Conservation (phyloP, 768 basidiomycete genomes). For the Trametes maxima region DNA sequence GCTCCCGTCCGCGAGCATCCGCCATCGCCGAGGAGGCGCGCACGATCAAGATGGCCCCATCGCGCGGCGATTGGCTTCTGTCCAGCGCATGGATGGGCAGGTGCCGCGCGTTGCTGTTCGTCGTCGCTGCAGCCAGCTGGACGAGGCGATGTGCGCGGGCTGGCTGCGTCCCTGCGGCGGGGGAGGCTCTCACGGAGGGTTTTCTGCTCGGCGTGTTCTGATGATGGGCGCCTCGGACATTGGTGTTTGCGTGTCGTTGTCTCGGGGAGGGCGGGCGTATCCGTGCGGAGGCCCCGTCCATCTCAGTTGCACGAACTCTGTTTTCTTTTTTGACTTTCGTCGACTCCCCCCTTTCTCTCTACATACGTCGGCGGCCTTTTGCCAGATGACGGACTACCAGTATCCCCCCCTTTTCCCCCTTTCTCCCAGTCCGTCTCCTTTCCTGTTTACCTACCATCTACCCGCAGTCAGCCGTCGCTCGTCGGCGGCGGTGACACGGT, state of each 20-base stretch:
- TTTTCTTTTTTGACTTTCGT: not conserved
- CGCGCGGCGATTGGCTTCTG: constrained; percentile 10
- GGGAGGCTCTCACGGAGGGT: not conserved
- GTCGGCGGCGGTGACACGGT: not conserved
- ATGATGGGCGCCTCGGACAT: constrained; percentile 19
- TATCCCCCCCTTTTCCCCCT: not conserved
- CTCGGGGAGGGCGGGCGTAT: not conserved
- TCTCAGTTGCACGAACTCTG: constrained; percentile 19
- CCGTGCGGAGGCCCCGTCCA: not conserved
- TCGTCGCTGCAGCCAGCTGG: not conserved
- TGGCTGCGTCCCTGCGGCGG: constrained; percentile 1
- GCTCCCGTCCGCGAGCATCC: not conserved
- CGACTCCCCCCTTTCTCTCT: not conserved
- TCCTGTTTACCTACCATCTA: not conserved
- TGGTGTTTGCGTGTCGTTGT: constrained; percentile 12
- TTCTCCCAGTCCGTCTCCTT: constrained; percentile 11
- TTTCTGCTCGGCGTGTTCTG: constrained; percentile 9
- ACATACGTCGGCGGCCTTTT: too few relatives aligned
- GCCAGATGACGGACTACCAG: not conserved
- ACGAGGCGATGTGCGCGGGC: constrained; percentile 13
- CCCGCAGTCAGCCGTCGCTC: not conserved
- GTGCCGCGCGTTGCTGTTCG: constrained; percentile 17
- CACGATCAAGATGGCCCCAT: constrained; percentile 21
- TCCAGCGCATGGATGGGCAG: constrained; percentile 1
- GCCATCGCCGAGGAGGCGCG: constrained; percentile 4